Conservation (phyloP, 192 early-diverging fungal genomes). For the Rhizophagus clarus region DNA sequence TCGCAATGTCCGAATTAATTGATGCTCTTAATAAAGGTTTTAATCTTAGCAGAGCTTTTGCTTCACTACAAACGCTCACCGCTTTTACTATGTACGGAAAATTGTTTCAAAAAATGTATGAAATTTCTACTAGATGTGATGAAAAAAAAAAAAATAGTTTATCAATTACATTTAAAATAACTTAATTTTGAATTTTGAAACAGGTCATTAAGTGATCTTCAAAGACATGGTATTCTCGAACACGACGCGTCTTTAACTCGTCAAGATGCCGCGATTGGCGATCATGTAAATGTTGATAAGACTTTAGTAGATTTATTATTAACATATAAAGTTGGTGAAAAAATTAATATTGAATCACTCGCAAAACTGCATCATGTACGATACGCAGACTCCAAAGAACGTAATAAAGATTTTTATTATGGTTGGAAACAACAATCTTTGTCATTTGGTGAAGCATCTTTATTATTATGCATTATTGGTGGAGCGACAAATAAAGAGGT, state of each 20-base stretch:
- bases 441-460: neutral
- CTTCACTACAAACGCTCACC: neutral
- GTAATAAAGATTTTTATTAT: conserved; percentile 5
- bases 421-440: neutral
- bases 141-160: too few relatives aligned
- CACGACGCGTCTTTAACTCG: conserved; percentile 29
- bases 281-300: neutral
- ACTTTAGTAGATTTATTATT: conserved; percentile 20
- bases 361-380: conserved; percentile 5
- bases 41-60: neutral
- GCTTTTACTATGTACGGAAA: neutral
- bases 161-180: too few relatives aligned
- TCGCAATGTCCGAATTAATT: neutral
- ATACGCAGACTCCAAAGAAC: neutral
- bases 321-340: neutral
- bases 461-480: conserved; percentile 11
- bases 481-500: neutral
- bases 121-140: too few relatives aligned
- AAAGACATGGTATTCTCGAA: neutral
- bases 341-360: conserved; percentile 18
- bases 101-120: neutral
- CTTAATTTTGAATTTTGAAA: neutral
- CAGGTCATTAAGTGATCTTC: neutral
- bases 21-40: neutral
- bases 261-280: neutral